Conservation (phyloP, 1,284 basidiomycete genomes). For the Leccinum angustisporum region DNA sequence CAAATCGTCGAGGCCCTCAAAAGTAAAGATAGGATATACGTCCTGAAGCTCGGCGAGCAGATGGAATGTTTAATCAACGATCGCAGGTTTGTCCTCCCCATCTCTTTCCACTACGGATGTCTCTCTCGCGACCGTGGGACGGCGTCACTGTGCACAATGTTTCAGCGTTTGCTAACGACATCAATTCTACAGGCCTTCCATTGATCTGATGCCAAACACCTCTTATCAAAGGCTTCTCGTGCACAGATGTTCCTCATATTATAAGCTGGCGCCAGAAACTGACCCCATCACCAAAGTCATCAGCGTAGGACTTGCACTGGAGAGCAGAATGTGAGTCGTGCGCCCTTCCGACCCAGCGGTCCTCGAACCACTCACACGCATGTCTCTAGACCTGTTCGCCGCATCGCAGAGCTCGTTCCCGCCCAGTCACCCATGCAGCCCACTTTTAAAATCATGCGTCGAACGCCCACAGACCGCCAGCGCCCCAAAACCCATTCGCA, state of each 20-base stretch:
- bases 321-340: conserved; percentile 69
- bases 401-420: conserved; percentile 78
- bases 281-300: conserved; percentile 67
- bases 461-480: conserved; percentile 51
- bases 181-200: conserved; percentile 46
- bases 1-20: conserved; percentile 78
- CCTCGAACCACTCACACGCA: conserved; percentile 11
- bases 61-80: conserved; percentile 78
- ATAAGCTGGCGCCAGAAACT: conserved; percentile 64
- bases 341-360: conserved; percentile 2
- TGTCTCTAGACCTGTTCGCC: conserved; percentile 56
- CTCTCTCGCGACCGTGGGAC: conserved; percentile 5
- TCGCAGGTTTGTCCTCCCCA: conserved; percentile 50
- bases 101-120: neutral
- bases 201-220: conserved; percentile 64
- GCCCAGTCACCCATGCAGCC: conserved; percentile 64
- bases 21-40: conserved; percentile 82
- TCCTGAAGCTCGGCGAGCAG: conserved; percentile 77
- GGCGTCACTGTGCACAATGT: conserved; percentile 5
- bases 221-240: conserved; percentile 81
- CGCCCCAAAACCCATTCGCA: conserved; percentile 57
- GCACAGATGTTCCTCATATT: conserved; percentile 78
- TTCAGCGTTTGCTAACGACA: conserved; percentile 17
- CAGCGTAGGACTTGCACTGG: conserved; percentile 50
- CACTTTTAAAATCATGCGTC: conserved; percentile 82